phyloP scores from a whole-genome alignment of 495 filamentous ascomycete species.

The Annulohypoxylon maeteangense region DNA sequence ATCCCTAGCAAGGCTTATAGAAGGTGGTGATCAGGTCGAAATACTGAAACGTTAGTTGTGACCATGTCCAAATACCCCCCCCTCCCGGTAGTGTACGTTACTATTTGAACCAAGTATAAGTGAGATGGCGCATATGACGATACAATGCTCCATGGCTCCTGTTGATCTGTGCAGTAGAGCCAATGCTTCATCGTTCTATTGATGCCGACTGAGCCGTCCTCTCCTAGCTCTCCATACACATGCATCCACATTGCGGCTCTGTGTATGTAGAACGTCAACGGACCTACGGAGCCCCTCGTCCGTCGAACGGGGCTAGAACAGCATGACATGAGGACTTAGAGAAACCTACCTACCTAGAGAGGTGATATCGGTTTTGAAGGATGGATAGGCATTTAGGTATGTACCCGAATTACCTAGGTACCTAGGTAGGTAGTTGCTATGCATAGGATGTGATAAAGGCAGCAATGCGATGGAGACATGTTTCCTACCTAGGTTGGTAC shows the following conservation, averaged over 20 bases:
- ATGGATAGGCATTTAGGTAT: neutral
- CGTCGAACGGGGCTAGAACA: slow-evolving; percentile 11
- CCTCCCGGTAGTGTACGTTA: too few species aligned
- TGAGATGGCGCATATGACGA: slow-evolving; percentile 8
- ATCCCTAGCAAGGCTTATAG: too few species aligned
- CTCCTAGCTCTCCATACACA: neutral
- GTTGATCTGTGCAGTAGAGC: slow-evolving; percentile 7
- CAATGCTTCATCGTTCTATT: neutral
- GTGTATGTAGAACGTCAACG: slow-evolving; percentile 11
- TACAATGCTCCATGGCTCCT: neutral
- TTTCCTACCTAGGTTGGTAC: slow-evolving; percentile 10
- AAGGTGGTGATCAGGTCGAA: too few species aligned
- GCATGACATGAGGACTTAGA: slow-evolving; percentile 12
- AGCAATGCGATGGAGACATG: slow-evolving; percentile 16
- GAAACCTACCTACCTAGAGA: too few species aligned
- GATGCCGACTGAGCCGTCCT: slow-evolving; percentile 21
- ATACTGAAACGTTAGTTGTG: too few species aligned
- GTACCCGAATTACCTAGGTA: neutral
- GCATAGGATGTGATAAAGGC: slow-evolving; percentile 13
- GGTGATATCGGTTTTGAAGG: slow-evolving; percentile 1
- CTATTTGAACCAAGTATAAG: neutral
- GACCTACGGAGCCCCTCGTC: slow-evolving; percentile 15
- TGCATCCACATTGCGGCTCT: neutral
- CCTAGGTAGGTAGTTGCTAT: neutral
- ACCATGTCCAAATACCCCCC: too few species aligned